phyloP scores from a whole-genome alignment of 2,329 filamentous ascomycete species.

The Ceratocystis cubensis region DNA sequence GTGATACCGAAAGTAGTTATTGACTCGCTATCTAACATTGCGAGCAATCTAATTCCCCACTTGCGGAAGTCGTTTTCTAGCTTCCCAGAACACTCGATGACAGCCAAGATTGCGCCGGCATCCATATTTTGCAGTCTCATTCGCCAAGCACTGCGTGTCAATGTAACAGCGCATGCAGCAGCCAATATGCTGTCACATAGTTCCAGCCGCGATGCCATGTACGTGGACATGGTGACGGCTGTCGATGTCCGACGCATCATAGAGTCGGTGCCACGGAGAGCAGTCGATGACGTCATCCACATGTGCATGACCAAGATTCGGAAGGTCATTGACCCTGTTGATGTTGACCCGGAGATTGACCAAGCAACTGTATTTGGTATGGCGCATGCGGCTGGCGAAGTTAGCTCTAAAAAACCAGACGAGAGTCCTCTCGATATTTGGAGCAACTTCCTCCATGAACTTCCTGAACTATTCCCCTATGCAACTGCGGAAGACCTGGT shows the following conservation, averaged over 20 bases:
- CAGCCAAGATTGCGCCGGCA: constrained; percentile 78
- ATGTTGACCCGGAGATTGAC: constrained; percentile 53
- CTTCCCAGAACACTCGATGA: constrained; percentile 71
- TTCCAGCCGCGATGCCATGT: constrained; percentile 89
- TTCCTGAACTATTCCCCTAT: constrained; percentile 61
- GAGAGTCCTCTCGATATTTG: constrained; percentile 63
- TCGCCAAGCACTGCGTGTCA: constrained; percentile 78
- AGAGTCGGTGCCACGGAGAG: constrained; percentile 48
- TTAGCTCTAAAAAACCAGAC: constrained; percentile 22
- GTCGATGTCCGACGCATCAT: constrained; percentile 51
- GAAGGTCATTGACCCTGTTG: constrained; percentile 55
- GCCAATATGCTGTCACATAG: constrained; percentile 85
- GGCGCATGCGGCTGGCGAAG: constrained; percentile 21
- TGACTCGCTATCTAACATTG: constrained; percentile 77
- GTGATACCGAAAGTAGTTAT: constrained; percentile 81
- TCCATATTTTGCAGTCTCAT: constrained; percentile 78
- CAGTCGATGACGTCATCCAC: constrained; percentile 54
- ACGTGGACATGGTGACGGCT: constrained; percentile 70
- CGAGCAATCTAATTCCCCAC: constrained; percentile 65
- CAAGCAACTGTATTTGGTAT: constrained; percentile 49
- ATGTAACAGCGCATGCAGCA: constrained; percentile 83
- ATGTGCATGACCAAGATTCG: constrained; percentile 55
- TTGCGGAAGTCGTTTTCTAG: constrained; percentile 75
- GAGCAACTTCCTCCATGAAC: constrained; percentile 56
- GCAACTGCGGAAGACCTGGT: constrained; percentile 61